Percentiles rank a stretch among this genome's conserved stretches.
Conservation (phyloP, 441 rosid genomes). For the Gossypium davidsonii region DNA sequence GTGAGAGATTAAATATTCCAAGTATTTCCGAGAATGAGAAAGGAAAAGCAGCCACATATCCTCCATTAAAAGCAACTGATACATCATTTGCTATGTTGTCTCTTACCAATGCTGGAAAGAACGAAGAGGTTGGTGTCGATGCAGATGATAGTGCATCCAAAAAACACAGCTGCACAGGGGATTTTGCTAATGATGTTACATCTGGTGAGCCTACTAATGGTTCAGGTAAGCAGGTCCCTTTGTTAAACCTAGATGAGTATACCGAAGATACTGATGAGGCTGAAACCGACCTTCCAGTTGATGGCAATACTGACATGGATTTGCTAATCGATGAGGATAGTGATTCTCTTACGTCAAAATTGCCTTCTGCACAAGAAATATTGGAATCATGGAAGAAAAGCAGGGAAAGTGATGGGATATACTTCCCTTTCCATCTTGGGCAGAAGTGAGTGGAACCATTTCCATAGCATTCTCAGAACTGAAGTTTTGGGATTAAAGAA, state of each 20-base stretch:
- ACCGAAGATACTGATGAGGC: conserved; percentile 19
- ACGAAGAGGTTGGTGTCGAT: not conserved
- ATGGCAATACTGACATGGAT: conserved; percentile 3
- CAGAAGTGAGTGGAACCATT: not conserved
- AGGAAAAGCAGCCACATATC: conserved; percentile 5
- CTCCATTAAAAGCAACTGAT: not conserved
- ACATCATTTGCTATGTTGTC: not conserved
- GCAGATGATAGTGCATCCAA: conserved; percentile 2
- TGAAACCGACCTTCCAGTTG: conserved; percentile 12
- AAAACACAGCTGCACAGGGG: not conserved
- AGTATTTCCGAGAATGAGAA: conserved; percentile 12
- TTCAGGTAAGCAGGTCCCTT: conserved; percentile 28
- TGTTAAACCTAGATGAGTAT: conserved; percentile 24
- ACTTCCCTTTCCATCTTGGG: conserved; percentile 23
- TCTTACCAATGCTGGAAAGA: not conserved
- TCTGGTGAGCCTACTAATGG: conserved; percentile 6
- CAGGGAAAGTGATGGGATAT: conserved; percentile 29
- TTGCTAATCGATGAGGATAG: conserved; percentile 13
- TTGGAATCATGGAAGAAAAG: conserved; percentile 57
- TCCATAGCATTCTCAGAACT: not conserved
- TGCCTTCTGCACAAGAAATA: conserved; percentile 63
- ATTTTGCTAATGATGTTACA: conserved; percentile 3
- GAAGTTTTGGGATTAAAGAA: not conserved
- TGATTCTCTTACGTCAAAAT: conserved; percentile 27
- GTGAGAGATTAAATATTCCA: not conserved